Evolutionary conservation across 1,284 basidiomycete species (phyloP), one percentile per base, ranked within the genome.

Genomic region (Cutaneotrichosporon mucoides): DNA sequence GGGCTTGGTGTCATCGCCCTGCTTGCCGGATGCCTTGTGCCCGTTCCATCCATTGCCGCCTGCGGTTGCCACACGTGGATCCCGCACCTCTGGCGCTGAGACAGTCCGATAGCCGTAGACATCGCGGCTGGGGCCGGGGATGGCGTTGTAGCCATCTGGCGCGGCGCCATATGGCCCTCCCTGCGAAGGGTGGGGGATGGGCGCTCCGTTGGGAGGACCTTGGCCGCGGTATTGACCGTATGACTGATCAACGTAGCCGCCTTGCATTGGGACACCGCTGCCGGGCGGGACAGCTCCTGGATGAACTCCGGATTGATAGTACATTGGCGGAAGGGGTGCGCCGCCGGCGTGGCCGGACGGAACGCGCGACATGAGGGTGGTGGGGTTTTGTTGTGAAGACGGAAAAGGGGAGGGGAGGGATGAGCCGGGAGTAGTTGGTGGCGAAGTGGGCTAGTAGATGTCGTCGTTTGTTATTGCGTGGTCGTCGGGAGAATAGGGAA

Each of bases 91-190:
- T 13, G 24, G n/a, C 16, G 36, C 13, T 24, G 50, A 37, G 35
- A 50, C 36, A 36, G 53, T 33, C 24, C 40, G 34, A 12, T 53
- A 57, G 2, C 45, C 53, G 37, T 63, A 63, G 16, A 50, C 56
- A 7, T 63, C 62, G 37, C 62, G 59, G 12, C 56, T 58, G 11
- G 62, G 59, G 24, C 62, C 62, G 9, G 62, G 56, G 5, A 57
- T 53, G 4, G 62, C 62, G n/a, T 57, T 63, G 54, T 63, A 63
- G 12, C 36, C 41, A 8, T 42, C 44, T 36, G 58, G 47, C 6
- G 53, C 38, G 10, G 49, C 5, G 10, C 37, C 50, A 42, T 37
- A 53, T 35, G 38, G 42, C 4, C 45, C n/a, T 9, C 50, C 45
- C 35, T 42, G 40, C 1, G 45, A 15, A 15, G 53, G 53, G 15